phyloP scores from a whole-genome alignment of 768 basidiomycete genomes.

The Lactarius hatsudake region DNA sequence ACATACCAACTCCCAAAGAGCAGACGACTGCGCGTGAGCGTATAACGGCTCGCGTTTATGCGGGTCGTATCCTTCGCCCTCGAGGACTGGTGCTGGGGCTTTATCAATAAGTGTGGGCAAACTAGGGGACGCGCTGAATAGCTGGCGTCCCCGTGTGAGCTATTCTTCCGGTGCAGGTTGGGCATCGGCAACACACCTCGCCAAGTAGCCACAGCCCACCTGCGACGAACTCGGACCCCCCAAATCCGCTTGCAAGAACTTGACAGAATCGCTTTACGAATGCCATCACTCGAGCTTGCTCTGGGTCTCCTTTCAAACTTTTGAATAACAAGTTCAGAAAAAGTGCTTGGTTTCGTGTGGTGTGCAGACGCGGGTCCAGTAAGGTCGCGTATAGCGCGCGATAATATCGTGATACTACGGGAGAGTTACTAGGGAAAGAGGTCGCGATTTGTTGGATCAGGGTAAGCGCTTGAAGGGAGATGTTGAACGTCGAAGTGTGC shows the following conservation, averaged over 20 bases:
- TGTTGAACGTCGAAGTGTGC: slow-evolving; percentile 95
- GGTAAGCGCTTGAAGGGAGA: slow-evolving; percentile 87
- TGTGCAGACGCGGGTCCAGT: slow-evolving; percentile 73
- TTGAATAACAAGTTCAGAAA: slow-evolving; percentile 94
- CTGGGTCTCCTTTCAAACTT: slow-evolving; percentile 68
- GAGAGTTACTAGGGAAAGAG: slow-evolving; percentile 43
- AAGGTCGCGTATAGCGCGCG: slow-evolving; percentile 89
- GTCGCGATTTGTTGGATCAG: slow-evolving; percentile 82
- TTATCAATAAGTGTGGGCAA: slow-evolving; percentile 42
- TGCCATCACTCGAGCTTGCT: slow-evolving; percentile 65
- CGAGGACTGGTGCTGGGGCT: not conserved
- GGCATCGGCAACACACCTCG: slow-evolving; percentile 51
- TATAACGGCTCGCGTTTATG: slow-evolving; percentile 88
- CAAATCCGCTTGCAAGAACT: slow-evolving; percentile 60
- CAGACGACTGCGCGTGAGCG: slow-evolving; percentile 73
- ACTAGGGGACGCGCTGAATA: slow-evolving; percentile 49
- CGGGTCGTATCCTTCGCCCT: slow-evolving; percentile 63
- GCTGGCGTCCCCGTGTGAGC: slow-evolving; percentile 33
- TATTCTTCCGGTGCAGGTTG: not conserved
- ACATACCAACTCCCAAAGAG: slow-evolving; percentile 91
- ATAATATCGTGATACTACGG: slow-evolving; percentile 66
- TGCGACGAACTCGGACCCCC: slow-evolving; percentile 82
- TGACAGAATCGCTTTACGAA: slow-evolving; percentile 84
- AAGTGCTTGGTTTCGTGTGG: slow-evolving; percentile 92
- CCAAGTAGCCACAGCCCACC: slow-evolving; percentile 88